phyloP scores from a whole-genome alignment of 139 green algal genomes.

The Zygnema cylindricum region DNA sequence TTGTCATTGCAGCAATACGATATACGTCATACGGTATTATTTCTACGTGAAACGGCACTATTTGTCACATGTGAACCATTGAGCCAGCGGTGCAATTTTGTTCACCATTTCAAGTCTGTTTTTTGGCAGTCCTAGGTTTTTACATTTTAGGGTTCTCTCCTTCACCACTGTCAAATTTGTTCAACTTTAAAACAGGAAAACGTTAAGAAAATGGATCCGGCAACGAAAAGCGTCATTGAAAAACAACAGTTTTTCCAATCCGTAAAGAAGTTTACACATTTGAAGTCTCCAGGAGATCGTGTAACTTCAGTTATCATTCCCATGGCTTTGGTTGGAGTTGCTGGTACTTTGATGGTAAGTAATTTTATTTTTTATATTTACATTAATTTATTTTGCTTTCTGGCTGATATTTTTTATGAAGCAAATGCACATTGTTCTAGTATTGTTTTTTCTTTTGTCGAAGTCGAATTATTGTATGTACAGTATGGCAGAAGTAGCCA shows the following conservation, averaged over 20 bases:
- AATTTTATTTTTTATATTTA: background rate
- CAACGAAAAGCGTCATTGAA: conserved; percentile 11
- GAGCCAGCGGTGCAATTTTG: too few relatives aligned
- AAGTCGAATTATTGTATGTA: background rate
- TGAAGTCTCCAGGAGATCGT: conserved; percentile 8
- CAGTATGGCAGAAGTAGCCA: background rate
- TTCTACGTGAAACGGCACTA: too few relatives aligned
- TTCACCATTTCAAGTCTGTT: too few relatives aligned
- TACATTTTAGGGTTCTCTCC: too few relatives aligned
- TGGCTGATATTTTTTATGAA: background rate
- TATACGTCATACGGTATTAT: too few relatives aligned
- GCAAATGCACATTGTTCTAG: background rate
- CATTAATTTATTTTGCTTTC: too few relatives aligned
- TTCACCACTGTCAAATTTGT: too few relatives aligned
- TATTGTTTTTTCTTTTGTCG: background rate
- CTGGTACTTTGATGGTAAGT: background rate
- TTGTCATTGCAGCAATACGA: too few relatives aligned
- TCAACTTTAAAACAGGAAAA: too few relatives aligned
- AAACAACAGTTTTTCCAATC: conserved; percentile 17
- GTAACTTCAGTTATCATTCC: conserved; percentile 10
- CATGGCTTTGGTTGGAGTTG: background rate
- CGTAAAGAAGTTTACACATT: background rate
- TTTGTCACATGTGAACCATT: too few relatives aligned
- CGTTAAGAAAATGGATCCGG: background rate
- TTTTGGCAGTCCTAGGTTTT: too few relatives aligned